Evolutionary conservation across 1,139 yeast species (phyloP).

Genomic region (Geotrichum carabidarum): DNA sequence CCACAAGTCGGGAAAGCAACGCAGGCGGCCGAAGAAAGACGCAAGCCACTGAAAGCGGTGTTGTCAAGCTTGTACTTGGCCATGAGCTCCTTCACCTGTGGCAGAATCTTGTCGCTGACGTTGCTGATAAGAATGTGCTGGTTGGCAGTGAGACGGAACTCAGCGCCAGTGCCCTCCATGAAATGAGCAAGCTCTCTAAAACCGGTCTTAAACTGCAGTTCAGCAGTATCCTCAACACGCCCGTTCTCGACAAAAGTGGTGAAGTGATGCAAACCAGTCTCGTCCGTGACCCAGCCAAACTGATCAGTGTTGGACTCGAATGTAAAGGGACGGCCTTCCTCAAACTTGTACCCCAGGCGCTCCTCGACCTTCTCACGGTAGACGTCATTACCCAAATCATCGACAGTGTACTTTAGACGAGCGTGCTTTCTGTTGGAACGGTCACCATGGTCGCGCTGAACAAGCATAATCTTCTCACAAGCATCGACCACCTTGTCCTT

Average conservation of each 20-base stretch:
- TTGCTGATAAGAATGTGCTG: slow-evolving; percentile 82
- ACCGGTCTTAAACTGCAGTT: slow-evolving; percentile 85
- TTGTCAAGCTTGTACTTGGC: slow-evolving; percentile 77
- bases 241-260: slow-evolving; percentile 96
- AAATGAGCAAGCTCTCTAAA: slow-evolving; percentile 70
- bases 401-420: slow-evolving; percentile 93
- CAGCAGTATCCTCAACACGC: slow-evolving; percentile 89
- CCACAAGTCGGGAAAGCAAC: slow-evolving; percentile 99
- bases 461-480: slow-evolving; percentile 88
- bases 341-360: slow-evolving; percentile 70
- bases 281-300: slow-evolving; percentile 83
- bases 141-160: slow-evolving; percentile 91
- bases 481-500: slow-evolving; percentile 67
- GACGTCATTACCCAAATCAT: slow-evolving; percentile 80
- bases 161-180: slow-evolving; percentile 59
- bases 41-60: slow-evolving; percentile 73
- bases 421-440: slow-evolving; percentile 97
- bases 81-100: slow-evolving; percentile 56
- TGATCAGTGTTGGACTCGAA: slow-evolving; percentile 85
- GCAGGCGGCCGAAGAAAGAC: slow-evolving; percentile 92
- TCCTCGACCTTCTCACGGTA: slow-evolving; percentile 80
- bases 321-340: slow-evolving; percentile 62
- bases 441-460: slow-evolving; percentile 94
- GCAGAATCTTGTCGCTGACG: slow-evolving; percentile 64
- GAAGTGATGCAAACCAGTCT: slow-evolving; percentile 78